Evolutionary conservation across 2,329 filamentous ascomycete species (phyloP).

Genomic region (Cladosporium sp.): DNA sequence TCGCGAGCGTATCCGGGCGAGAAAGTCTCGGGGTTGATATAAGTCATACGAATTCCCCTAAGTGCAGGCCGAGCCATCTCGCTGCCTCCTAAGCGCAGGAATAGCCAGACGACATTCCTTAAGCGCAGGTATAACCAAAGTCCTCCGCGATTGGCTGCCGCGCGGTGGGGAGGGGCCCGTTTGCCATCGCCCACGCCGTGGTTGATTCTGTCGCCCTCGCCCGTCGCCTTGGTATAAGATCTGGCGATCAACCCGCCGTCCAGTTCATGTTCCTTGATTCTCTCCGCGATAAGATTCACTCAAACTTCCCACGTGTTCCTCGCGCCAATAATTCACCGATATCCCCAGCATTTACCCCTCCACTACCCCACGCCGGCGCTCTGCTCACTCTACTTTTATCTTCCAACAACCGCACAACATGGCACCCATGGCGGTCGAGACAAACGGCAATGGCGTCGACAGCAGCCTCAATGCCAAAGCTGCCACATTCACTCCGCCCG

Average conservation of each 20-base stretch:
- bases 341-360: not conserved
- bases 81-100: slow-evolving; percentile 10
- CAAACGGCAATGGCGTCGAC: slow-evolving; percentile 21
- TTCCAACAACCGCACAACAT: slow-evolving; percentile 20
- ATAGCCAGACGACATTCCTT: slow-evolving; percentile 9
- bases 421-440: slow-evolving; percentile 31
- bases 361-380: slow-evolving; percentile 3
- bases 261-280: not conserved
- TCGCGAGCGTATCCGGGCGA: slow-evolving; percentile 3
- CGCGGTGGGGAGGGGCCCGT: slow-evolving; percentile 3
- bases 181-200: not conserved
- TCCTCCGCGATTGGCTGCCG: not conserved
- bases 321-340: not conserved
- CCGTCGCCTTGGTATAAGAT: slow-evolving; percentile 5
- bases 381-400: not conserved
- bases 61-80: slow-evolving; percentile 6
- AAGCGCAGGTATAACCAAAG: slow-evolving; percentile 10
- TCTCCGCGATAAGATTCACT: not conserved
- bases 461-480: slow-evolving; percentile 36
- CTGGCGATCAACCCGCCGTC: not conserved
- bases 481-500: slow-evolving; percentile 34
- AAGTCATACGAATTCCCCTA: slow-evolving; percentile 12
- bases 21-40: slow-evolving; percentile 5
- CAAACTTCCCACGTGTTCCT: not conserved
- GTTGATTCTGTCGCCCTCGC: not conserved